Evolutionary conservation across 345 rosid species (phyloP).

Genomic region (Pistacia integerrima): DNA sequence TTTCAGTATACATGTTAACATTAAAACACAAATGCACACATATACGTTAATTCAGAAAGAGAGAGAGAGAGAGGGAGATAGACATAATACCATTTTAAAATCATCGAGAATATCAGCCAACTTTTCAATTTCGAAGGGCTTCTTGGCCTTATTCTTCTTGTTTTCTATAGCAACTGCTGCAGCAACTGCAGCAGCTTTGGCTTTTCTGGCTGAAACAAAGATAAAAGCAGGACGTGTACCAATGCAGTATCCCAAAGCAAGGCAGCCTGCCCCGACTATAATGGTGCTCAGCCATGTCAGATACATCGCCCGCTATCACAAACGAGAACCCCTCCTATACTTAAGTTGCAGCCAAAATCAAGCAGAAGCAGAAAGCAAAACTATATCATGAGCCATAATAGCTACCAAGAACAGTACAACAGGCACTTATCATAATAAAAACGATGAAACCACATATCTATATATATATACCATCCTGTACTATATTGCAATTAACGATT

Average conservation of each 20-base stretch:
- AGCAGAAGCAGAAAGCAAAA: conserved; percentile 11
- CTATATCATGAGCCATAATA: not conserved
- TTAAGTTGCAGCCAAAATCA: not conserved
- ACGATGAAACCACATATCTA: not conserved
- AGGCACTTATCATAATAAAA: not conserved
- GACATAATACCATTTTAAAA: conserved; percentile 75
- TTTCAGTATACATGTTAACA: not conserved
- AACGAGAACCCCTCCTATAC: not conserved
- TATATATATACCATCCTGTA: not conserved
- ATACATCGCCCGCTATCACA: conserved; percentile 48
- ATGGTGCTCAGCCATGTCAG: conserved; percentile 79
- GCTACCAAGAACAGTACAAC: not conserved
- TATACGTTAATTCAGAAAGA: not conserved
- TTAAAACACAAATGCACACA: not conserved
- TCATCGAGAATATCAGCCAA: conserved; percentile 83
- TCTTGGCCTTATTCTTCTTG: conserved; percentile 46
- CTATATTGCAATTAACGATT: not conserved
- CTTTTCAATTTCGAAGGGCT: conserved; percentile 74
- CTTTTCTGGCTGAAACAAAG: conserved; percentile 38
- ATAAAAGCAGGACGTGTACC: conserved; percentile 52
- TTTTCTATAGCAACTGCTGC: conserved; percentile 13
- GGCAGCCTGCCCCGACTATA: conserved; percentile 77
- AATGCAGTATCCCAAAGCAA: conserved; percentile 82
- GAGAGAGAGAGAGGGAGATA: not conserved
- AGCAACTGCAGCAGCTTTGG: conserved; percentile 15